phyloP scores from a whole-genome alignment of 331 rosid genomes.

The Malus hybrid region DNA sequence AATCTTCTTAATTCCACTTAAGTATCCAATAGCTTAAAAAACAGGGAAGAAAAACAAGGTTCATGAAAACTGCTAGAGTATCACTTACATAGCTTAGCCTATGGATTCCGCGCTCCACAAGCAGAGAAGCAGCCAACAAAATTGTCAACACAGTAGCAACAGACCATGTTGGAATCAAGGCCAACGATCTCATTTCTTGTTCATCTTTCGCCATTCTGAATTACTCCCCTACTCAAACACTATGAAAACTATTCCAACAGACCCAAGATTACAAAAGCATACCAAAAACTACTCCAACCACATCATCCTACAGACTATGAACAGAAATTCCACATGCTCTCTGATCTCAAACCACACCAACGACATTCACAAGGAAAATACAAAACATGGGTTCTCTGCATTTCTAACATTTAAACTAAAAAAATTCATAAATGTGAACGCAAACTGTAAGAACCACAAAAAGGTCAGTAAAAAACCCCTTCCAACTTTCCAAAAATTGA shows the following conservation, averaged over 20 bases:
- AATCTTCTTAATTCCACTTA: neutral
- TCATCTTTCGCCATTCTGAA: constrained; percentile 45
- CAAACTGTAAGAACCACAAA: neutral
- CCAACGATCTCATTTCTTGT: constrained; percentile 67
- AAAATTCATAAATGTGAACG: constrained; percentile 7
- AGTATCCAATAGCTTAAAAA: neutral
- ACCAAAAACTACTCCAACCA: neutral
- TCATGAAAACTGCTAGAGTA: constrained; percentile 1
- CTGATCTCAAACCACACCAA: neutral
- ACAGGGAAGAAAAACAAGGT: neutral
- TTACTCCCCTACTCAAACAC: constrained; percentile 15
- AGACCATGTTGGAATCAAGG: constrained; percentile 99
- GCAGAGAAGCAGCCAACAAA: constrained; percentile 84
- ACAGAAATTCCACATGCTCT: constrained; percentile 5
- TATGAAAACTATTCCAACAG: constrained; percentile 12
- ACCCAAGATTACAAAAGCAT: neutral
- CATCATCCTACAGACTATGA: neutral
- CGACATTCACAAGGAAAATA: neutral
- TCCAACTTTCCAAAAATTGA: neutral
- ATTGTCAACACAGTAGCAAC: constrained; percentile 91
- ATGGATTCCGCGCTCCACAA: constrained; percentile 87
- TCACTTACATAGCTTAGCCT: constrained; percentile 74
- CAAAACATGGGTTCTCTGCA: neutral
- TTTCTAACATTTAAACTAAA: neutral
- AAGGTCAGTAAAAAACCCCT: constrained; percentile 8